Evolutionary conservation across 176 grass and related monocot species (phyloP), one percentile per base, ranked within the genome.

Genomic region (Aegilops tauschii): DNA sequence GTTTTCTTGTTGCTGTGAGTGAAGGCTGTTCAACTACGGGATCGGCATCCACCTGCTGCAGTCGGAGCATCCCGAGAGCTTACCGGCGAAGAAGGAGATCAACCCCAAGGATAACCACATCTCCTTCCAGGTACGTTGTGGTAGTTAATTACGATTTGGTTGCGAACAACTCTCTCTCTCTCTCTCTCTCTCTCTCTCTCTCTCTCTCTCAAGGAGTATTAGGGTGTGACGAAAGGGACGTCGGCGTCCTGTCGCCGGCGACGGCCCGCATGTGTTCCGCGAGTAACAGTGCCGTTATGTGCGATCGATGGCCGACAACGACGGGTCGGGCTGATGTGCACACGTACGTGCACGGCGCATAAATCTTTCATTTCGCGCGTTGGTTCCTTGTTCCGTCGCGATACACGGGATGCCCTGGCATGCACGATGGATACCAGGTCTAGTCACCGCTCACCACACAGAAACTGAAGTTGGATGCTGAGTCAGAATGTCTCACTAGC

Each of bases 61-160:
- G 64, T 80, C 95, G 1, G 87, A 90, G 69, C 78, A 93, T 32
- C 93, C 82, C 0, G 64, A 44, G 54, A 95, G 89, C 27, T 32
- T 98, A 28, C 88, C 95, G 5, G 85, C 76, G 42, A 95, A 98
- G 73, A 76, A 50, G 50, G 91, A 92, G 87, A 98, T 98, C 37
- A 98, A 98, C 54, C 95, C 95, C 6, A 98, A 98, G 73, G 95
- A 98, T 45, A 95, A 95, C 54, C 95, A 98, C 77, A 98, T 98
- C 80, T 98, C 95, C 39, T 98, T 98, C 78, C 95, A 98, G 86
- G 95, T 95, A 85, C 39, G 14, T 18, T 17, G 17, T 6, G 16
- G 13, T 9, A 89, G 39, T 10, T 9, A 27, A 52, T 50, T 13
- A 29, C 35, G 5, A 73, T 74, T 27, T 27, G 9, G 20, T 36